Conservation (phyloP, 768 basidiomycete genomes). For the Hericium rajendrae region DNA sequence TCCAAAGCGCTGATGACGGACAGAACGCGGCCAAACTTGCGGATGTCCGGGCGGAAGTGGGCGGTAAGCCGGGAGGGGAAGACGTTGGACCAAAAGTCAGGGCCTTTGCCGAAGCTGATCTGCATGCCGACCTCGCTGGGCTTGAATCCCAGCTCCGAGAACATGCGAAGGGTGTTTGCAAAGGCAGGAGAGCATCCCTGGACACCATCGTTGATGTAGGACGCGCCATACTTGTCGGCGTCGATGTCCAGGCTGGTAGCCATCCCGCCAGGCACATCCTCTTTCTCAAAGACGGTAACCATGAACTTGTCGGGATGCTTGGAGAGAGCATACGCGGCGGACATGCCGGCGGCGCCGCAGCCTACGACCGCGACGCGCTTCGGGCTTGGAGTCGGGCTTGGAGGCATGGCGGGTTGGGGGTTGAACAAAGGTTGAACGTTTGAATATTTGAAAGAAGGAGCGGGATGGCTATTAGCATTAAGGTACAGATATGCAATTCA, state of each 20-base stretch:
- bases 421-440: too few relatives aligned
- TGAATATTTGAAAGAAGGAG: too few relatives aligned
- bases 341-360: constrained; percentile 20
- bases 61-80: constrained; percentile 25
- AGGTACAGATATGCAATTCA: too few relatives aligned
- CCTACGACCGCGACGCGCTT: constrained; percentile 6
- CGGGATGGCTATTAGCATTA: too few relatives aligned
- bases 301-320: constrained; percentile 22
- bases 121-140: constrained; percentile 26
- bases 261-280: constrained; percentile 22
- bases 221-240: constrained; percentile 21
- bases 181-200: constrained; percentile 28
- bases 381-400: neutral
- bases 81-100: constrained; percentile 31
- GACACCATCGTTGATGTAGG: constrained; percentile 29
- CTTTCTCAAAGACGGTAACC: constrained; percentile 25
- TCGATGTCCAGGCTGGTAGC: constrained; percentile 27
- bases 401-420: neutral
- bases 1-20: constrained; percentile 25
- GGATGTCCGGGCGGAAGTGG: constrained; percentile 22
- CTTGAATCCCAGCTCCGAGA: constrained; percentile 25
- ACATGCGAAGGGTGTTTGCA: constrained; percentile 25
- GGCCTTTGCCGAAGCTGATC: constrained; percentile 26
- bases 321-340: constrained; percentile 25
- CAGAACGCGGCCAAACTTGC: constrained; percentile 24